These are phyloP conservation scores for Onygena corvina DNA, from an alignment of 2,329 filamentous ascomycete species.

Conservation along the genomic window DNA sequence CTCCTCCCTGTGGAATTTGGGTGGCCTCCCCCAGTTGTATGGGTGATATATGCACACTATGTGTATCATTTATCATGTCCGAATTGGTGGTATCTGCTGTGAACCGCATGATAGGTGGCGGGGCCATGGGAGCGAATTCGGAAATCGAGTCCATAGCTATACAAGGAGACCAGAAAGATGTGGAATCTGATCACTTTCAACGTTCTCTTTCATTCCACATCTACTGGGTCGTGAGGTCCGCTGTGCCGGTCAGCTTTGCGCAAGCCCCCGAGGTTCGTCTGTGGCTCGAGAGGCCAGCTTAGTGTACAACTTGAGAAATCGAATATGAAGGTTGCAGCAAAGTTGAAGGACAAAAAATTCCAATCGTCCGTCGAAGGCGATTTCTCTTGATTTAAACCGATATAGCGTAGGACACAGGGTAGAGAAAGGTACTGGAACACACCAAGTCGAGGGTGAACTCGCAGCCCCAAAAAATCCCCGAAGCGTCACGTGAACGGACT, in stretches of 20 bases:
- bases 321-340: too few species aligned
- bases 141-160: not conserved
- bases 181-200: not conserved
- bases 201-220: not conserved
- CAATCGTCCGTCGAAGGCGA: too few species aligned
- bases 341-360: too few species aligned
- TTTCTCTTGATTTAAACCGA: too few species aligned
- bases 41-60: not conserved
- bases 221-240: not conserved
- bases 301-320: not conserved
- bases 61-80: not conserved
- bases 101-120: not conserved
- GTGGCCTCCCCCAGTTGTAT: not conserved
- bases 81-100: not conserved
- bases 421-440: not conserved
- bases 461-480: too few species aligned
- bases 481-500: conserved; percentile 2
- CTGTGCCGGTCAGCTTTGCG: not conserved
- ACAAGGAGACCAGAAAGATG: not conserved
- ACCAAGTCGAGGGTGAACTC: not conserved
- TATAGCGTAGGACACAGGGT: not conserved
- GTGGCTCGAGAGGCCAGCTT: not conserved
- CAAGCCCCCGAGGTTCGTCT: conserved; percentile 1
- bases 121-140: conserved; percentile 1
- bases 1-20: not conserved